phyloP scores from a whole-genome alignment of 2,329 filamentous ascomycete species.

The Hypoxylon sp. region DNA sequence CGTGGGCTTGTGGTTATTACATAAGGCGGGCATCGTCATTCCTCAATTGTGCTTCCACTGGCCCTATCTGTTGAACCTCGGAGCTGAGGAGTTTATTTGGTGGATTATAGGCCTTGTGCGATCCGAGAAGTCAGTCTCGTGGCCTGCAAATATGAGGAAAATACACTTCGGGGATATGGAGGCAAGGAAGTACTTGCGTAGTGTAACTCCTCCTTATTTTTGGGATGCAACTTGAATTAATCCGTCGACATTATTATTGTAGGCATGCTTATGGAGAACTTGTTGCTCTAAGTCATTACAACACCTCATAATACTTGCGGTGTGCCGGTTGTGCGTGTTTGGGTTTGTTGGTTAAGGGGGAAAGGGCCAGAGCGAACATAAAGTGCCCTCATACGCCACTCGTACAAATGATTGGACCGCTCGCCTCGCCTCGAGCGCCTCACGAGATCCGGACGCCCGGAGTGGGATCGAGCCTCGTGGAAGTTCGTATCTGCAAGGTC shows the following conservation, averaged over 20 bases:
- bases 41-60: not conserved
- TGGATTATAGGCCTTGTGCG: not conserved
- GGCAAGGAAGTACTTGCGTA: not conserved
- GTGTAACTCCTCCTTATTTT: not conserved
- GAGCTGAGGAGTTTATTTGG: not conserved
- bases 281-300: not conserved
- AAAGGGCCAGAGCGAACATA: not conserved
- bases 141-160: not conserved
- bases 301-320: not conserved
- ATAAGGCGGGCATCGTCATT: not conserved
- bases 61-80: constrained; percentile 3
- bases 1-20: too few relatives aligned
- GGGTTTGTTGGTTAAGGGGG: not conserved
- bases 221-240: not conserved
- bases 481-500: not conserved
- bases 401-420: not conserved
- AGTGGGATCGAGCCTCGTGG: not conserved
- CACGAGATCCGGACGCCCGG: constrained; percentile 4
- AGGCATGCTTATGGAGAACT: not conserved
- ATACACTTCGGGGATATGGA: not conserved
- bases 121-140: not conserved
- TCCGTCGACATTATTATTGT: not conserved
- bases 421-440: not conserved
- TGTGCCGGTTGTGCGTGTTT: not conserved
- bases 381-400: not conserved